Evolutionary conservation across 108 stramenopile genomes (phyloP), one percentile per base, ranked within the genome.

Genomic region (Phaeodactylum tricornutum): DNA sequence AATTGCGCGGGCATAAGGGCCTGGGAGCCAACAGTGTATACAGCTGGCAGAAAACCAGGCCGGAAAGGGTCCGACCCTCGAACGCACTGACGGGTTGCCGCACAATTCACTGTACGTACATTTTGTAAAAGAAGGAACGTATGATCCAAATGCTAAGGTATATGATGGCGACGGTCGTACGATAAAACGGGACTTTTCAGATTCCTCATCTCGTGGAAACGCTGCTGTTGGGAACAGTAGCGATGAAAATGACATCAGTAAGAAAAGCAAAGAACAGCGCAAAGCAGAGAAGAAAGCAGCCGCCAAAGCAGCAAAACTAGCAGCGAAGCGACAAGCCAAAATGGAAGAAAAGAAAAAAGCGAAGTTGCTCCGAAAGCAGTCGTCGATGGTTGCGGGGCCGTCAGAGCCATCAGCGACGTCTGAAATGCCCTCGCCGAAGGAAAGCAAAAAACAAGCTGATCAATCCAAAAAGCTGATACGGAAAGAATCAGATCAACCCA

Each of bases 151-250:
- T 4, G 72, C 43, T 23, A 48, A 62, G 0, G 46, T 37, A 8
- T 54, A 72, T 34, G 64, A 74, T 47, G 88, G 88, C 14, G 84
- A 86, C 63, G 88, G 88, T 42, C 64, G 84, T 26, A 44, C 34
- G 17, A 90, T 90, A 37, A 82, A 90, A 44, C 69, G 84, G 1
- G 75, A 84, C 47, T 90, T 90, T 55, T 82, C 80, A 29, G 77
- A 86, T 66, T 41, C 36, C 29, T 31, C 41, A 4, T 4, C n/a
- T 15, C 14, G 8, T 22, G 25, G 25, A 14, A 40, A 51, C 1
- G 40, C 29, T 28, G 24, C 59, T 23, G 61, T 31, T 9, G 64
- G 55, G 6, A 48, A 35, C 40, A 8, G 19, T 12, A 16, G 32
- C 27, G 34, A 39, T 20, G 24, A 57, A 55, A 3, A 35, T 45